Evolutionary conservation across 2,329 filamentous ascomycete species (phyloP).

Genomic region (Exophiala phaeomuriformis): DNA sequence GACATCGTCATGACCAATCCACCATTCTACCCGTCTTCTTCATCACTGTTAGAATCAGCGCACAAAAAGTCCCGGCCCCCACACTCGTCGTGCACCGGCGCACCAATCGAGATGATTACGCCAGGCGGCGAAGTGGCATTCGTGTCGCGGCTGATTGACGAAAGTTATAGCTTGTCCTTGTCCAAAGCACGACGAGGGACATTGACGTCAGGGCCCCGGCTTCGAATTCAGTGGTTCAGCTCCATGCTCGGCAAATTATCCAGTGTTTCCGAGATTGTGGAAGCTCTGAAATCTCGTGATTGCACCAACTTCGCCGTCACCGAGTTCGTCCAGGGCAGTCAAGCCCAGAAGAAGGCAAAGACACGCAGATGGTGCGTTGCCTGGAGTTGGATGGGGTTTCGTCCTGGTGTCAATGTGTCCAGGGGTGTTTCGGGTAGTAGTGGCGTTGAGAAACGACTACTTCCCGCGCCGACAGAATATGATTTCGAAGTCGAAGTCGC

Average conservation of each 20-base stretch:
- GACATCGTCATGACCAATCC: conserved; percentile 93
- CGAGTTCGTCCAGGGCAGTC: conserved; percentile 62
- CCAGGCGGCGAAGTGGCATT: conserved; percentile 71
- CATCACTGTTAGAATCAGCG: conserved; percentile 61
- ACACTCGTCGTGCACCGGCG: conserved; percentile 64
- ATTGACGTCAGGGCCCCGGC: no score
- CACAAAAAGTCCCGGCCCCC: conserved; percentile 60
- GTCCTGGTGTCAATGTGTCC: conserved; percentile 52
- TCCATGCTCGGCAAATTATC: conserved; percentile 79
- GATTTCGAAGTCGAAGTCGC: conserved; percentile 29
- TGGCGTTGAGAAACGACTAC: conserved; percentile 43
- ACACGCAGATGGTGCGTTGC: conserved; percentile 81
- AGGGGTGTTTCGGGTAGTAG: conserved; percentile 27
- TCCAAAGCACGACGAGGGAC: no score
- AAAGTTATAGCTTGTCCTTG: conserved; percentile 33
- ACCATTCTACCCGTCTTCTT: conserved; percentile 75
- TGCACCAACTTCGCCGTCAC: conserved; percentile 77
- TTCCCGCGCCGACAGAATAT: conserved; percentile 43
- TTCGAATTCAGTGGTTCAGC: conserved; percentile 74
- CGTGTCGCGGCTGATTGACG: conserved; percentile 60
- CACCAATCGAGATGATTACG: conserved; percentile 77
- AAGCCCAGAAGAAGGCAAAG: conserved; percentile 55
- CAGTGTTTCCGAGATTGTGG: conserved; percentile 54
- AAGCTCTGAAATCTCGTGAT: conserved; percentile 47
- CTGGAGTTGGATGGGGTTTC: conserved; percentile 69